Base-by-base conservation (phyloP, 306 rosid species). In the Ormosia semicastrata region DNA sequence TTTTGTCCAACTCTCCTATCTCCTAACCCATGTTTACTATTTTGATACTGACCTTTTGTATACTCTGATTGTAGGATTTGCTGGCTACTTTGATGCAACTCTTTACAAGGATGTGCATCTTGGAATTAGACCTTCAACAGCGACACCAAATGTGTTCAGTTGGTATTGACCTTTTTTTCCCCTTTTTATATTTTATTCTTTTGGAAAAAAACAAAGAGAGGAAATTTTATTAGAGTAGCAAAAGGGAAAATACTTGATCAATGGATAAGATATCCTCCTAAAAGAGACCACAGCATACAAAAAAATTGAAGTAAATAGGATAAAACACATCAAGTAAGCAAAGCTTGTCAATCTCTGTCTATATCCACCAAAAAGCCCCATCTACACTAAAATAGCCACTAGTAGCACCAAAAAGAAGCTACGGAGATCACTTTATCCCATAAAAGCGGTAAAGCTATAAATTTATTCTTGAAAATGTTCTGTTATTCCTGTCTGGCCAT, bases 11-110 rank as follows among this genome's bases (percentile, higher is more conserved):
- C 54, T 49, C 54, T 14, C 54, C 15, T 0, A 10, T 13, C 15
- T 6, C 39, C 13, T 32, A 30, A 70, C 8, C 59, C 59, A 14
- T 50, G 32, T 33, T 50, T 71, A n/a, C 33, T 18, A 8, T 80
- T 63, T 8, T 74, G 63, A 75, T 30, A 30, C 64, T 81, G 58
- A 75, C 73, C 44, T 74, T 46, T 81, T 34, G 40, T 81, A 12
- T 54, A 37, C 53, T 58, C 71, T 64, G 41, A 47, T 65, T 14
- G 3, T 69, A 92, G 97, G 97, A 73, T 90, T 92, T 78, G 97
- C 91, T 68, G 97, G 97, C 76, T 92, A 90, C 83, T 92, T 92
- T 75, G 93, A 92, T 67, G 90, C 91, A 33, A 82, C 74, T 13
- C 84, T 92, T 32, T 89, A 90, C 79, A 84, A 77, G 66, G 92